Evolutionary conservation across 805 yeast genomes (phyloP), one percentile per base, ranked within the genome.

Genomic region (Cyberlindnera petersonii): DNA sequence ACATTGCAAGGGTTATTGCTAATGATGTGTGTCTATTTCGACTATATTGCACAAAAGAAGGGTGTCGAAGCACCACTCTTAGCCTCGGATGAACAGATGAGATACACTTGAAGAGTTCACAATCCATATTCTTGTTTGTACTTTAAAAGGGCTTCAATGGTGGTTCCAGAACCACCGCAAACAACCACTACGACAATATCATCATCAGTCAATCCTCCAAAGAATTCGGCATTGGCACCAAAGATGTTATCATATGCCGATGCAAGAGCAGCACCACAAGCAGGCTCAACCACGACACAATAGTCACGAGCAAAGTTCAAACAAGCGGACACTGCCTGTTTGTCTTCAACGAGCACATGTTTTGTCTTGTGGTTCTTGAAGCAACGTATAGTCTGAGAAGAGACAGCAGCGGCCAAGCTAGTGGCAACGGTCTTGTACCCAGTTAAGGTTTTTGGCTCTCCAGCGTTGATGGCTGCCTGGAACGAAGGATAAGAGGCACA

Each of bases 191-290:
- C 68, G 3, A 79, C 60, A 9, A 72, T 61, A 26, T 69, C 72
- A 33, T 74, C 72, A 10, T 54, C 35, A 4, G 49, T 24, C 36
- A 72, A 50, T 9, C 39, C 46, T 4, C 38, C 43, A 19, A 61
- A 49, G 5, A 55, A 58, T 28, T 63, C 50, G 46, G 65, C 34
- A 14, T 60, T 41, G 17, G 45, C 40, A 26, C 19, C 16, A 11
- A 70, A 44, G 18, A 61, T 39, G 4, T 55, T 58, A 30, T 68
- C 53, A 49, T 69, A 72, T 14, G 68, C 71, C 17, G 77, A 66
- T 18, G 79, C 71, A 21, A 81, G 55, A 0, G 86, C 75, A 2
- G 84, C 83, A 4, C 86, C 86, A 58, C 87, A 81, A 2, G 87
- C 86, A 0, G 86, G 86, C 55, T 81, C 87, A 1, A 78, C 73